Base-by-base conservation (phyloP, 495 filamentous ascomycete genomes). In the Penicillium turbatum region DNA sequence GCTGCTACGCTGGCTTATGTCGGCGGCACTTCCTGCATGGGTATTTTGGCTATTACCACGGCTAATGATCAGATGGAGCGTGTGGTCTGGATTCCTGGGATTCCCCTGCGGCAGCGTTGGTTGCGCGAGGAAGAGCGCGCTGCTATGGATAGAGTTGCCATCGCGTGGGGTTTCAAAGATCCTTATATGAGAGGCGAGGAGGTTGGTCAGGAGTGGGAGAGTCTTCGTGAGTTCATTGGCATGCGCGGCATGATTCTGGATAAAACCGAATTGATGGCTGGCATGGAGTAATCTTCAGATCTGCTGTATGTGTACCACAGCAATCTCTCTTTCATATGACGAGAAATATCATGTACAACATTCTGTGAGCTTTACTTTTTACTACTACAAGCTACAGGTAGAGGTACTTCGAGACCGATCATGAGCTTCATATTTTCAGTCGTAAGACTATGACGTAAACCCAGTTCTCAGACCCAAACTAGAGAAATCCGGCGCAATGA, bases 11-110 rank as follows among this genome's bases (percentile, higher is more conserved):
- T 93, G 19, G 85, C 89, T 12, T 98, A 97, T 64, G 76, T 93
- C 12, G 83, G 79, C 2, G 86, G 89, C 46, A 89, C 88, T 7
- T 84, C 81, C 2, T 87, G 84, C 1, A 79, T 96, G 40, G 93
- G 92, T 5, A 61, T 90, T n/a, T 79, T 97, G 12, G 90, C 91
- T 12, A 67, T 92, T 21, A 86, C 86, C 29, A 96, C 92, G 13
- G 74, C 82, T 16, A 97, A 96, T 72, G 90, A 96, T 67, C 91
- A 97, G 66, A 95, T 96, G 88, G 85, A 90, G 51, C 82, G 93
- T 4, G 88, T 97, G 29, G 87, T 85, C 4, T 98, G 95, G 95
- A 76, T 84, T 11, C 73, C 78, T 11, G 93, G 93, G 2, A 84
- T 86, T 21, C 87, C 89, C 21, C 71, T 98, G 61, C 76, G 86